phyloP scores from a whole-genome alignment of 805 yeast genomes.

The Naumovozyma castellii region DNA sequence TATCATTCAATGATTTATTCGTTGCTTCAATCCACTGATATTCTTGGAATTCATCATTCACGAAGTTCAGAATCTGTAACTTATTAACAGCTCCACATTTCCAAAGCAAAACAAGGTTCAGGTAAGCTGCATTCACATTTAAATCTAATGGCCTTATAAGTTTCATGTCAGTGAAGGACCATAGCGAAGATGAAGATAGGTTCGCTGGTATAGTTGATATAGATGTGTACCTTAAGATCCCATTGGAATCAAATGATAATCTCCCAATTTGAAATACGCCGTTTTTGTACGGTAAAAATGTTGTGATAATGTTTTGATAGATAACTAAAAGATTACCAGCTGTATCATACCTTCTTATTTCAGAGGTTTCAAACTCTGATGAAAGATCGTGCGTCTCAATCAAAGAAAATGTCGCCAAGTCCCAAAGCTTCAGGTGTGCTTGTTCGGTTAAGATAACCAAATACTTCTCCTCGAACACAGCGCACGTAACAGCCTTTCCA shows the following conservation, averaged over 20 bases:
- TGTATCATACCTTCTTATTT: constrained; percentile 14
- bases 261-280: constrained; percentile 37
- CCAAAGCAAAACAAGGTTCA: constrained; percentile 43
- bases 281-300: constrained; percentile 36
- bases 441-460: constrained; percentile 22
- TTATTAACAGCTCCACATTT: constrained; percentile 51
- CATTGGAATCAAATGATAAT: constrained; percentile 13
- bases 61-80: constrained; percentile 30
- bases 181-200: constrained; percentile 23
- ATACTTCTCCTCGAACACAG: constrained; percentile 12
- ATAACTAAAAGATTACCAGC: constrained; percentile 32
- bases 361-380: constrained; percentile 6
- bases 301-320: constrained; percentile 25
- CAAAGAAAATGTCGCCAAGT: constrained; percentile 12
- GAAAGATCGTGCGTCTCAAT: constrained; percentile 16
- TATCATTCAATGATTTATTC: constrained; percentile 24
- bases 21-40: constrained; percentile 23
- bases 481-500: constrained; percentile 19
- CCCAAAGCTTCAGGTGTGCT: constrained; percentile 26
- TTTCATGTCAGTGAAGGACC: constrained; percentile 27
- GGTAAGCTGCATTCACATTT: constrained; percentile 10
- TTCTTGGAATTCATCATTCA: constrained; percentile 16
- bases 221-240: constrained; percentile 7
- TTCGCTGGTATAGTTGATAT: constrained; percentile 16
- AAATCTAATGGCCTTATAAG: constrained; percentile 18